Conservation (phyloP, 257 asterid genomes). For the Solanum dulcamara region DNA sequence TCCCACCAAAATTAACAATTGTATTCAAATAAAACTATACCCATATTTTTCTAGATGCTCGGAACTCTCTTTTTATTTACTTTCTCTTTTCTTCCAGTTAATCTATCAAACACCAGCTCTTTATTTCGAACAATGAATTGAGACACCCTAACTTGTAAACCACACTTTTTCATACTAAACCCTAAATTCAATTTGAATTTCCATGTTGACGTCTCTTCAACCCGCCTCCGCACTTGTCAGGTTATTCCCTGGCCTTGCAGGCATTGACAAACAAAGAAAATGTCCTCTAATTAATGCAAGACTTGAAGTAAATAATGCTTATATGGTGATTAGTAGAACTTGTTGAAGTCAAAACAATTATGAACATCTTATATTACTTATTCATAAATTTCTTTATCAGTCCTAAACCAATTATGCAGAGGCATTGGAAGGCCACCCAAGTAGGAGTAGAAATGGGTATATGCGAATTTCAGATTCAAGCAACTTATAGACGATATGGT, state of each 20-base stretch:
- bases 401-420: not conserved
- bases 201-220: not conserved
- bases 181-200: not conserved
- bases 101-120: not conserved
- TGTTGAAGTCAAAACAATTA: not conserved
- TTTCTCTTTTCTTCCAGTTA: not conserved
- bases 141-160: constrained; percentile 20
- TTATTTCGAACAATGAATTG: constrained; percentile 27
- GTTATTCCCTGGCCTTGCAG: not conserved
- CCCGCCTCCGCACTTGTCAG: not conserved
- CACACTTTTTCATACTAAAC: constrained; percentile 6
- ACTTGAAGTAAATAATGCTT: not conserved
- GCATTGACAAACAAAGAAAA: not conserved
- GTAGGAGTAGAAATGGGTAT: not conserved
- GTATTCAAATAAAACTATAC: not conserved
- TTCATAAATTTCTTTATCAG: not conserved
- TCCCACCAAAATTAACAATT: too few species aligned
- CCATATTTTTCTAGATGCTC: not conserved
- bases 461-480: not conserved
- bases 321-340: not conserved
- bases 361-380: not conserved
- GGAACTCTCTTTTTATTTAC: not conserved
- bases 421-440: not conserved
- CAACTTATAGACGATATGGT: not conserved
- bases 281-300: not conserved